These are phyloP conservation scores for Diaporthe citri DNA, from an alignment of 2,329 filamentous ascomycete species.

Conservation along the genomic window DNA sequence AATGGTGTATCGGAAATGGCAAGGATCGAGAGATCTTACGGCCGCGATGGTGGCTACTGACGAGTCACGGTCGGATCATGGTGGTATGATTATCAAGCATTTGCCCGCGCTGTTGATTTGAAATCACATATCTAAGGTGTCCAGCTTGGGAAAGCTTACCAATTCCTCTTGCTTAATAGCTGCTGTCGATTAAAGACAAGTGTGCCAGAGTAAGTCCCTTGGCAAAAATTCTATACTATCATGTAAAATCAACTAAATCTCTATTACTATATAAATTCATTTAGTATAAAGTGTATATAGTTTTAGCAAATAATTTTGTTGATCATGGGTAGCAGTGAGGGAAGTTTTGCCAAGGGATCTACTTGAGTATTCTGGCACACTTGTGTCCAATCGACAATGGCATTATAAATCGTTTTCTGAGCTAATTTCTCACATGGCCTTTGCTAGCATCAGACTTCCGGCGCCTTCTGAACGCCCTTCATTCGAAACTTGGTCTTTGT, in stretches of 20 bases:
- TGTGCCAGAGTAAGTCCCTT: not conserved
- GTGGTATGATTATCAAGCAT: slow-evolving; percentile 17
- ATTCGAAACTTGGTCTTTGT: not conserved
- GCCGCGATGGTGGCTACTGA: too few relatives aligned
- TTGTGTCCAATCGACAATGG: not conserved
- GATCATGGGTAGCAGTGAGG: too few relatives aligned
- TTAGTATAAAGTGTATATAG: too few relatives aligned
- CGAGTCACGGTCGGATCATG: not conserved
- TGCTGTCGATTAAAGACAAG: not conserved
- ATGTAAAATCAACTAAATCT: too few relatives aligned
- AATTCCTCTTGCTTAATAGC: not conserved
- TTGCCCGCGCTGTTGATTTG: slow-evolving; percentile 1
- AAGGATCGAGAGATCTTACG: not conserved
- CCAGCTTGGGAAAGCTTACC: not conserved
- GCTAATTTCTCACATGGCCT: not conserved
- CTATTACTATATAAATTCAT: too few relatives aligned
- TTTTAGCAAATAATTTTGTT: too few relatives aligned
- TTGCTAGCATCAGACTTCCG: not conserved
- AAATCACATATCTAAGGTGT: slow-evolving; percentile 4
- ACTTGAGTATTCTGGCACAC: too few relatives aligned
- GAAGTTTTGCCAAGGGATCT: too few relatives aligned
- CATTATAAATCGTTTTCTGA: too few relatives aligned
- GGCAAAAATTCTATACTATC: too few relatives aligned
- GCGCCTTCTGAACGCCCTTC: not conserved
- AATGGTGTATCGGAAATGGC: slow-evolving; percentile 2